Percentiles rank a stretch among this genome's conserved stretches.
phyloP scores from a whole-genome alignment of 164 flowering plant species.

The Vitis riparia region DNA sequence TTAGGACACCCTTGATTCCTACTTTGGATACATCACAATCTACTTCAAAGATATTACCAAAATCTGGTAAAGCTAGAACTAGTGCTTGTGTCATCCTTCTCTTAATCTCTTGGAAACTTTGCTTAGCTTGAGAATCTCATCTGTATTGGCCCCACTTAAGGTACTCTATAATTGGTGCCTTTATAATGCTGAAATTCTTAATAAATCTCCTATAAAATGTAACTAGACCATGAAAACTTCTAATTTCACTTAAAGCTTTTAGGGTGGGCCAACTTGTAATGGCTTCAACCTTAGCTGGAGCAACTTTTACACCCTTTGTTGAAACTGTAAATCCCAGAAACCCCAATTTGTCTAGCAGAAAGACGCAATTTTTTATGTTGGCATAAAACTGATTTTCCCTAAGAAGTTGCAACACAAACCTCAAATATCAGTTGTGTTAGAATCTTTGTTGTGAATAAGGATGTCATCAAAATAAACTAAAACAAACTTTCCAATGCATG shows the following conservation, averaged over 20 bases:
- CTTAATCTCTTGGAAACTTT: too few species aligned
- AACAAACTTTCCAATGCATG: background rate
- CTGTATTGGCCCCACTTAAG: too few species aligned
- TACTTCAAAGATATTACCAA: too few species aligned
- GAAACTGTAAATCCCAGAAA: background rate
- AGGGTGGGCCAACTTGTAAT: background rate
- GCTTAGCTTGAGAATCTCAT: too few species aligned
- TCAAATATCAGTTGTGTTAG: background rate
- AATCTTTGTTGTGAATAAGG: background rate
- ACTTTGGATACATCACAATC: too few species aligned
- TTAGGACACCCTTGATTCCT: too few species aligned
- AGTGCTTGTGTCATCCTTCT: too few species aligned
- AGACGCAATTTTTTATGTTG: background rate
- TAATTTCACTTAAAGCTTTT: background rate
- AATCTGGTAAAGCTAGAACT: too few species aligned
- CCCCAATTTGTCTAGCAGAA: background rate
- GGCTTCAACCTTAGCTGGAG: background rate
- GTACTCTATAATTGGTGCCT: background rate
- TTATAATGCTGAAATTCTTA: background rate
- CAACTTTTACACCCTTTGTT: background rate
- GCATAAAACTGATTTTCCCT: background rate
- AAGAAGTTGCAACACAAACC: background rate
- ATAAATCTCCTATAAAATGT: background rate
- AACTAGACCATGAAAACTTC: conserved; percentile 6
- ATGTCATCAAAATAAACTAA: conserved; percentile 11